Percentiles rank a stretch among this genome's conserved stretches.
These are phyloP conservation scores for Dothideomycetes sp. DNA, from an alignment of 2,329 filamentous ascomycete species.

Conservation along the genomic window DNA sequence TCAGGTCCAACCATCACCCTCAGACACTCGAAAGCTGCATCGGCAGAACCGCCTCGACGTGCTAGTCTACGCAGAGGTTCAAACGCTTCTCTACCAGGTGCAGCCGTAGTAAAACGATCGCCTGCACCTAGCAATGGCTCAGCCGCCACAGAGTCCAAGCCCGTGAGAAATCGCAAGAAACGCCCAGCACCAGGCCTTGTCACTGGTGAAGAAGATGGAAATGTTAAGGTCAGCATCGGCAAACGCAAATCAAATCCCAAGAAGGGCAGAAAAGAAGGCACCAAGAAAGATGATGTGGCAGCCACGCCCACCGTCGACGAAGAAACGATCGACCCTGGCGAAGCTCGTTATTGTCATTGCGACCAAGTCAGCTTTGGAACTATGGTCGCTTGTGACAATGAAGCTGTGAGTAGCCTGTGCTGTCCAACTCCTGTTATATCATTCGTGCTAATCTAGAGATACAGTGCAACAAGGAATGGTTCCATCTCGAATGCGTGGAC, in stretches of 20 bases:
- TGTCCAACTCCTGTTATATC: too few relatives aligned
- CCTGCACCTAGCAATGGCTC: conserved; percentile 15
- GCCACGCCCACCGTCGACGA: conserved; percentile 18
- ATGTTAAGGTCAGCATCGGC: conserved; percentile 59
- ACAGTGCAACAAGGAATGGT: conserved; percentile 76
- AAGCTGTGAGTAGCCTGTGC: conserved; percentile 55
- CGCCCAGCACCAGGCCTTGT: conserved; percentile 65
- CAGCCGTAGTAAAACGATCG: conserved; percentile 16
- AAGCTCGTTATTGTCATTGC: conserved; percentile 69
- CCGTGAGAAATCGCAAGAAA: conserved; percentile 47
- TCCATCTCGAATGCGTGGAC: conserved; percentile 69
- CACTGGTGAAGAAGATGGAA: conserved; percentile 49
- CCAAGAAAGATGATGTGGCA: conserved; percentile 30
- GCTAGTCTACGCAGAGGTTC: conserved; percentile 35
- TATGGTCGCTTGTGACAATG: conserved; percentile 77
- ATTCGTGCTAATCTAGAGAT: too few relatives aligned
- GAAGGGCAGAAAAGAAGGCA: conserved; percentile 42
- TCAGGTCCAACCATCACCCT: conserved; percentile 28
- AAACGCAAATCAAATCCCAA: conserved; percentile 60
- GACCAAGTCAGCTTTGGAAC: conserved; percentile 71
- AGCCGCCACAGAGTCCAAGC: conserved; percentile 14
- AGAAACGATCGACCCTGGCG: conserved; percentile 58
- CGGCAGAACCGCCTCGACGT: conserved; percentile 38
- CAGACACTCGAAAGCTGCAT: conserved; percentile 36
- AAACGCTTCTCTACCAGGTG: conserved; percentile 35